A percentile compares a stretch with the other conserved stretches of the same genome.
These are phyloP conservation scores for Kodamaea alishanica DNA, from an alignment of 1,139 yeast genomes.

Conservation along the genomic window DNA sequence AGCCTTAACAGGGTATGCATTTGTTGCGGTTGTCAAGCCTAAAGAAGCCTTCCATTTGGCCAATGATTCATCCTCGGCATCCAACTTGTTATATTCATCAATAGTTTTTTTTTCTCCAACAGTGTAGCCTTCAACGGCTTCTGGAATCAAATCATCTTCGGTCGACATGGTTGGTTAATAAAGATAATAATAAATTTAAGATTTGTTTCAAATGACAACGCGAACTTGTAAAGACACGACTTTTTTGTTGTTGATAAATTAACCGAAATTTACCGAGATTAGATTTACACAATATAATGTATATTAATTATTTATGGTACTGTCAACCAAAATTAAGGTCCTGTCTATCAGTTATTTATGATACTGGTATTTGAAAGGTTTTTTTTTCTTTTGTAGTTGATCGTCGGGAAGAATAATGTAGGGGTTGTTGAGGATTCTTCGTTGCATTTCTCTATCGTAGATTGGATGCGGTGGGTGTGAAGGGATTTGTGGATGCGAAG, in stretches of 20 bases:
- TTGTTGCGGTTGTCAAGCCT: conserved; percentile 57
- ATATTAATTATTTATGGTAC: no score
- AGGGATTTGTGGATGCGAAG: conserved; percentile 1
- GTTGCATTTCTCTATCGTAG: conserved; percentile 29
- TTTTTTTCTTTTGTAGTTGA: conserved; percentile 5
- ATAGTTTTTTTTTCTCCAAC: conserved; percentile 84
- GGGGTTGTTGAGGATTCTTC: conserved; percentile 30
- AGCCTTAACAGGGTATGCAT: conserved; percentile 61
- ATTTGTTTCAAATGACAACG: no score
- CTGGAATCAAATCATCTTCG: conserved; percentile 63
- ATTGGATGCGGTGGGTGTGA: no score
- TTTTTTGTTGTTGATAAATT: no score
- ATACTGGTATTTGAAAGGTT: neutral
- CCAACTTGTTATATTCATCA: conserved; percentile 78
- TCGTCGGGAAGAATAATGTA: conserved; percentile 29
- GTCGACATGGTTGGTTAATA: conserved; percentile 13
- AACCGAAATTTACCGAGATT: no score
- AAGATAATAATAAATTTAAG: no score
- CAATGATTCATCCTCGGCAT: conserved; percentile 87
- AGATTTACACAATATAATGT: no score
- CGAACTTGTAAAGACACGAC: no score
- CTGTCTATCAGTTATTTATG: no score
- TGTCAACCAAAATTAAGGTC: no score
- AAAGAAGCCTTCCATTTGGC: conserved; percentile 91
- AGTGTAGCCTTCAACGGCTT: conserved; percentile 63